phyloP scores from a whole-genome alignment of 1,139 yeast genomes.

The Kluyveromyces sp. region DNA sequence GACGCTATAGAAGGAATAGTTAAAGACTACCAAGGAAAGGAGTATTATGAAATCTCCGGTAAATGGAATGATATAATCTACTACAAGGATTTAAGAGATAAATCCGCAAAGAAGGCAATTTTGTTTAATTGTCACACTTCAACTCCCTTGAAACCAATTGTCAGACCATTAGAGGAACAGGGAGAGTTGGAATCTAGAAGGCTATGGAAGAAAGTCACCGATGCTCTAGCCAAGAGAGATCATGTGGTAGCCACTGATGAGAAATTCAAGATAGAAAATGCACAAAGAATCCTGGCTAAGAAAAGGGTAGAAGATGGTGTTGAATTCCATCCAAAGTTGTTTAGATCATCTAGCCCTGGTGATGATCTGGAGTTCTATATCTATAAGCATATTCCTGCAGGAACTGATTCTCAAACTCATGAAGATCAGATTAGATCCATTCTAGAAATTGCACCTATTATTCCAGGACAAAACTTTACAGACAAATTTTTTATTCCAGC shows the following conservation, averaged over 20 bases:
- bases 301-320: conserved; percentile 70
- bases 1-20: conserved; percentile 79
- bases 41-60: conserved; percentile 63
- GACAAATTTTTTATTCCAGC: conserved; percentile 66
- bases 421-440: conserved; percentile 48
- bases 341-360: conserved; percentile 39
- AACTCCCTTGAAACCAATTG: conserved; percentile 50
- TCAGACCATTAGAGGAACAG: conserved; percentile 73
- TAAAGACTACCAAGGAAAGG: conserved; percentile 46
- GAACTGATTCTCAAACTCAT: conserved; percentile 31
- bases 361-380: conserved; percentile 53
- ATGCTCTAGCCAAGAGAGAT: conserved; percentile 67
- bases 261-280: conserved; percentile 76
- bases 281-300: conserved; percentile 68
- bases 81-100: conserved; percentile 44
- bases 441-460: conserved; percentile 58
- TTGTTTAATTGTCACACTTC: conserved; percentile 61
- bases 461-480: conserved; percentile 68
- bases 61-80: conserved; percentile 91
- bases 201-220: conserved; percentile 75
- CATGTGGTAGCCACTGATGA: conserved; percentile 82
- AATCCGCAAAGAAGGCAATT: conserved; percentile 37
- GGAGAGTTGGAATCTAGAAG: conserved; percentile 72
- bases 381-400: conserved; percentile 49
- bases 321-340: conserved; percentile 73